Evolutionary conservation across 2,329 filamentous ascomycete genomes (phyloP).

Genomic region (Dryadomyces quercivorus): DNA sequence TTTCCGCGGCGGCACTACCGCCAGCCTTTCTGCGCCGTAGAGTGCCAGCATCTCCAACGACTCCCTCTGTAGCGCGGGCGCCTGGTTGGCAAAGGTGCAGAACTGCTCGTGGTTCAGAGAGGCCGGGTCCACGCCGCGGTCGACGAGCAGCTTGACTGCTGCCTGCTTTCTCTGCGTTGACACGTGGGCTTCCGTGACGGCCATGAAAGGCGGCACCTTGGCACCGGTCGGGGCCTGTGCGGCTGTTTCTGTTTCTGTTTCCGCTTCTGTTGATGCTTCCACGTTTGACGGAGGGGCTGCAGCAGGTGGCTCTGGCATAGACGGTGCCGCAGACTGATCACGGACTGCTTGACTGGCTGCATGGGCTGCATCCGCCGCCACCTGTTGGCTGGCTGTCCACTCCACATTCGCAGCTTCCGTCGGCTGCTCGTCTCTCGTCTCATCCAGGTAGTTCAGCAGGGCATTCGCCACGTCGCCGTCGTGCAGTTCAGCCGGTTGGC

Average conservation of each 20-base stretch:
- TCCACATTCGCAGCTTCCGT: not conserved
- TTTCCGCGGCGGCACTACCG: conserved; percentile 40
- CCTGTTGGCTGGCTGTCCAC: not conserved
- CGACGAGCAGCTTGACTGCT: conserved; percentile 31
- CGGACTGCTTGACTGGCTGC: too few relatives aligned
- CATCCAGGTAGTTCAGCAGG: conserved; percentile 6
- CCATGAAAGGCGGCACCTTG: conserved; percentile 2
- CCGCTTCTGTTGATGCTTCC: too few relatives aligned
- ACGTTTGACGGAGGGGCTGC: not conserved
- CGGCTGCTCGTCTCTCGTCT: not conserved
- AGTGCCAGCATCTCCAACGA: conserved; percentile 43
- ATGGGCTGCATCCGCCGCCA: not conserved
- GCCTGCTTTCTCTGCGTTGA: not conserved
- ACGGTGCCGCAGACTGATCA: not conserved
- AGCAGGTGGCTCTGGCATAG: not conserved
- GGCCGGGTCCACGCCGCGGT: conserved; percentile 36
- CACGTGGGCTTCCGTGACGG: conserved; percentile 9
- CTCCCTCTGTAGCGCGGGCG: conserved; percentile 39
- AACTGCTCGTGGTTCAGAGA: conserved; percentile 44
- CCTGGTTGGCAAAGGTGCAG: conserved; percentile 47
- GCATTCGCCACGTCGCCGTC: conserved; percentile 5
- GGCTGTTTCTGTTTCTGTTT: not conserved
- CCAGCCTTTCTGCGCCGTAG: conserved; percentile 44
- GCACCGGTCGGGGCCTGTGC: not conserved
- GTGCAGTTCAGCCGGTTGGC: not conserved